Conservation (phyloP, 495 filamentous ascomycete species). For the Xylaria bambusicola region DNA sequence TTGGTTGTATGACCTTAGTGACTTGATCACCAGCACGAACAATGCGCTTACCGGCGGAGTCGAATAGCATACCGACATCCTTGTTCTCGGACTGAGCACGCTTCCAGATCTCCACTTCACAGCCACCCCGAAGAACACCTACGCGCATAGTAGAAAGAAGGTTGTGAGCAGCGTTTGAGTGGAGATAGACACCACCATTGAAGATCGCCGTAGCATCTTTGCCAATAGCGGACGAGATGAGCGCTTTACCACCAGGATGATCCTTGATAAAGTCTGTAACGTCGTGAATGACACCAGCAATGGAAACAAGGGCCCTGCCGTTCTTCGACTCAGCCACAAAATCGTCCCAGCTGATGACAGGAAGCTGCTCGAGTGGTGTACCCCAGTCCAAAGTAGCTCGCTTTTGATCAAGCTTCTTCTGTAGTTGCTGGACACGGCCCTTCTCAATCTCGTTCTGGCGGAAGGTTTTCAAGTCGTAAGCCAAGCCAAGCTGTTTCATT, state of each 20-base stretch:
- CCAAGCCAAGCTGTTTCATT: constrained; percentile 91
- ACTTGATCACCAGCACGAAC: constrained; percentile 88
- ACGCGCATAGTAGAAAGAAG: constrained; percentile 94
- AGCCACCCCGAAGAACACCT: constrained; percentile 92
- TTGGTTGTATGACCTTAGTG: constrained; percentile 77
- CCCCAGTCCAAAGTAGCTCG: constrained; percentile 93
- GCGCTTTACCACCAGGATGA: constrained; percentile 94
- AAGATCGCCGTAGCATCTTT: constrained; percentile 99
- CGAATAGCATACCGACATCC: constrained; percentile 76
- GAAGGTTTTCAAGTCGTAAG: constrained; percentile 97
- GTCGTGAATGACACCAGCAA: constrained; percentile 96
- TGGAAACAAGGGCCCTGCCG: constrained; percentile 81
- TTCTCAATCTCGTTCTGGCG: constrained; percentile 98
- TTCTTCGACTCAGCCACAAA: constrained; percentile 86
- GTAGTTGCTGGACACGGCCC: constrained; percentile 91
- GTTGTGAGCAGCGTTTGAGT: constrained; percentile 98
- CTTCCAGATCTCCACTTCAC: constrained; percentile 99
- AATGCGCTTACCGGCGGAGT: constrained; percentile 78
- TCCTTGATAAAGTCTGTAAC: constrained; percentile 93
- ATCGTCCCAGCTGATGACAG: constrained; percentile 96
- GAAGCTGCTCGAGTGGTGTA: constrained; percentile 87
- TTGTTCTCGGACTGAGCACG: constrained; percentile 88
- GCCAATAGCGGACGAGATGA: constrained; percentile 89
- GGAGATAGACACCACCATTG: constrained; percentile 98
- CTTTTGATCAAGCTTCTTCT: constrained; percentile 99